Evolutionary conservation across 768 basidiomycete species (phyloP).

Genomic region (Suillus weaverae): DNA sequence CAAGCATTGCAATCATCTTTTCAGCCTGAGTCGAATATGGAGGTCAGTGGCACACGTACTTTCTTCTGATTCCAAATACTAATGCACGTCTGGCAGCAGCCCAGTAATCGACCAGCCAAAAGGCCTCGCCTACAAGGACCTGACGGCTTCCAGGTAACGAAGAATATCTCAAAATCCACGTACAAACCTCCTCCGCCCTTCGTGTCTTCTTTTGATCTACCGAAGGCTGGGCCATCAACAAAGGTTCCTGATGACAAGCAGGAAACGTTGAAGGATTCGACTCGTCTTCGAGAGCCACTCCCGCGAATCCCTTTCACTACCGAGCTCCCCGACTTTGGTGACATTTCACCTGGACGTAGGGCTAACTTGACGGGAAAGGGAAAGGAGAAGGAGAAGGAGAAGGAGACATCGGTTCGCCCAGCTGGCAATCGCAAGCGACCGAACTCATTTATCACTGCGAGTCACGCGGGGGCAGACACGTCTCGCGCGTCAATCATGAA

Average conservation of each 20-base stretch:
- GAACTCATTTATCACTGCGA: background rate
- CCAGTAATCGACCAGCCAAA: conserved; percentile 9
- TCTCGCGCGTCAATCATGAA: background rate
- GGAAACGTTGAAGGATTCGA: background rate
- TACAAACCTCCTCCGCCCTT: conserved; percentile 23
- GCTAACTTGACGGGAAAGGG: background rate
- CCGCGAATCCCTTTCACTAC: conserved; percentile 21
- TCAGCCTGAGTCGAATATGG: conserved; percentile 3
- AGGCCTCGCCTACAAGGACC: conserved; percentile 20
- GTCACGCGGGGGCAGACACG: background rate
- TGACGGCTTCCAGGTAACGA: conserved; percentile 29
- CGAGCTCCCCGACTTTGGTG: background rate
- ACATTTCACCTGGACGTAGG: background rate
- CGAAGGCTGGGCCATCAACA: background rate
- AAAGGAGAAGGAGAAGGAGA: background rate
- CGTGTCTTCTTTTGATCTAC: conserved; percentile 26
- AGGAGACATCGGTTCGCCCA: background rate
- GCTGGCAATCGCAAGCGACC: background rate
- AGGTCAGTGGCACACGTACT: background rate
- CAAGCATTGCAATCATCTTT: background rate
- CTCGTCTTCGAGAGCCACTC: conserved; percentile 11
- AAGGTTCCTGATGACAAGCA: background rate
- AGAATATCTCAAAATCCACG: conserved; percentile 20
- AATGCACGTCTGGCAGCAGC: background rate
- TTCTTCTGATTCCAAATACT: background rate